Conservation (phyloP, 192 early-diverging fungal genomes). For the Coemansia sp. region DNA sequence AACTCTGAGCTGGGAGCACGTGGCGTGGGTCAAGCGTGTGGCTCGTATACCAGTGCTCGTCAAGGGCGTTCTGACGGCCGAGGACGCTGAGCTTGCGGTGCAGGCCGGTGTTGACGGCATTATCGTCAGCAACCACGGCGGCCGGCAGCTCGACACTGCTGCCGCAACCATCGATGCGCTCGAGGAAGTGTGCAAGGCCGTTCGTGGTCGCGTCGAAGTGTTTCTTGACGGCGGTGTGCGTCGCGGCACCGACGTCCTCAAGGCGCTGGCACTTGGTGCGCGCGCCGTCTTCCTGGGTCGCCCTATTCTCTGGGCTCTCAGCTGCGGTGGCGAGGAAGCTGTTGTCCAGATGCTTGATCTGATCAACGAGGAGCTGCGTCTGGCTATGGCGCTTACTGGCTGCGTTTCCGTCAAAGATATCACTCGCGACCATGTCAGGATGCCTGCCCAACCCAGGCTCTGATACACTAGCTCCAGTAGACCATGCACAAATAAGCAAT, state of each 20-base stretch:
- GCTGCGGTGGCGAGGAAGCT: slow-evolving; percentile 81
- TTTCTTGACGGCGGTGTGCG: slow-evolving; percentile 93
- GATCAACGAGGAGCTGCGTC: slow-evolving; percentile 81
- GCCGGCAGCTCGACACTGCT: slow-evolving; percentile 86
- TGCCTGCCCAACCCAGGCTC: slow-evolving; percentile 12
- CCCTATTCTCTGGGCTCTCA: slow-evolving; percentile 72
- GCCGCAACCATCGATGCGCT: slow-evolving; percentile 83
- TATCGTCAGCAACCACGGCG: slow-evolving; percentile 94
- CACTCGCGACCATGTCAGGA: slow-evolving; percentile 27
- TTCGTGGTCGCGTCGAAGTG: slow-evolving; percentile 67
- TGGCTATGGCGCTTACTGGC: slow-evolving; percentile 79
- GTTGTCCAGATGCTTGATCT: slow-evolving; percentile 80
- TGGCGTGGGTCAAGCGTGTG: slow-evolving; percentile 80
- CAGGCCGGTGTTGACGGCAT: slow-evolving; percentile 76
- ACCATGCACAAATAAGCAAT: no score
- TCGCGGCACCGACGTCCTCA: slow-evolving; percentile 90
- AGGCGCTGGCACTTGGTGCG: slow-evolving; percentile 93
- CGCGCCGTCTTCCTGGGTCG: slow-evolving; percentile 66
- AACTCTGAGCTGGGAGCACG: slow-evolving; percentile 73
- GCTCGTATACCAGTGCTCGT: slow-evolving; percentile 80
- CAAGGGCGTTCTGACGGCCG: slow-evolving; percentile 89
- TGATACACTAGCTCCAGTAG: not conserved
- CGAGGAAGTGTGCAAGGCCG: slow-evolving; percentile 74
- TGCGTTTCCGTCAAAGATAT: slow-evolving; percentile 33
- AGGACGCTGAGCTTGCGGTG: slow-evolving; percentile 85